These are phyloP conservation scores for Trichoderma gamsii DNA, from an alignment of 495 filamentous ascomycete genomes.

Conservation along the genomic window DNA sequence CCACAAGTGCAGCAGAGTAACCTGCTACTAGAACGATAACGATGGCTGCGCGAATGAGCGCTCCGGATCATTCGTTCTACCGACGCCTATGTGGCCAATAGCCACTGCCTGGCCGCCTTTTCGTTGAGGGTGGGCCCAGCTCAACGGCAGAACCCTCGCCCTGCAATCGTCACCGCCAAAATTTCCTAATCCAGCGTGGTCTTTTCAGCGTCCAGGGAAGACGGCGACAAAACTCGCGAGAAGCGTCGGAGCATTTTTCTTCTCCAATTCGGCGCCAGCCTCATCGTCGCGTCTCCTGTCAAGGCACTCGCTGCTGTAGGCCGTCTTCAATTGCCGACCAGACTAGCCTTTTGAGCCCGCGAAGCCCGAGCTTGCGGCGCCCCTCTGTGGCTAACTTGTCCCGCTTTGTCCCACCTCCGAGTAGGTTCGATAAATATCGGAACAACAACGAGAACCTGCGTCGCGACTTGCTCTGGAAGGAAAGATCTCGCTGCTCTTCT, in stretches of 20 bases:
- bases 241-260: background rate
- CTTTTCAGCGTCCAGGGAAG: background rate
- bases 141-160: slow-evolving; percentile 7
- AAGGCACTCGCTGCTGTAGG: background rate
- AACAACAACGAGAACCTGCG: background rate
- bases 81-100: background rate
- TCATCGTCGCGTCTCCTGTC: background rate
- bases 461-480: background rate
- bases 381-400: slow-evolving; percentile 9
- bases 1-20: too few relatives aligned
- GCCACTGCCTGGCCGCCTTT: background rate
- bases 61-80: slow-evolving; percentile 8
- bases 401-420: slow-evolving; percentile 8
- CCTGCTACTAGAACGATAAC: too few relatives aligned
- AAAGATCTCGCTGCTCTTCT: background rate
- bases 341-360: background rate
- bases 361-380: background rate
- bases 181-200: slow-evolving; percentile 2
- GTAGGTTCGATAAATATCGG: background rate
- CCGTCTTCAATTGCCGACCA: background rate
- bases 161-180: background rate
- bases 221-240: background rate
- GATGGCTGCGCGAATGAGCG: background rate
- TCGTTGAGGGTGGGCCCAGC: slow-evolving; percentile 4
- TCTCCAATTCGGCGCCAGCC: background rate